Base-by-base conservation (phyloP, 495 filamentous ascomycete genomes). In the Rostrohypoxylon terebratum region DNA sequence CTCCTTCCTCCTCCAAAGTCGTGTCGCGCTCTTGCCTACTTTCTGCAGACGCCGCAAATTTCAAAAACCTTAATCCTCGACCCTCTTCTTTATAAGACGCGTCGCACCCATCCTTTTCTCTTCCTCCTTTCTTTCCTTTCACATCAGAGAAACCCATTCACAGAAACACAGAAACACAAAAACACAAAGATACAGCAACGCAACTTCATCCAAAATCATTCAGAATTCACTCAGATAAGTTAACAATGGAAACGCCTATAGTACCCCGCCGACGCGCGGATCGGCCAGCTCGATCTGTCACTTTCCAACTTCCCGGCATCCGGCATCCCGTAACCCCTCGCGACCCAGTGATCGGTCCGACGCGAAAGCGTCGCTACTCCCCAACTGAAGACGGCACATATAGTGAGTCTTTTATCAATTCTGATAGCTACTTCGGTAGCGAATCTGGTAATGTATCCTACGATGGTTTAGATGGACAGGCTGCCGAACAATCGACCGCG, bases 241-340 rank as follows among this genome's bases (percentile, higher is more conserved):
- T 73, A 55, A 75, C 66, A 54, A 73, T 75, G 71, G 23, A 25
- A 1, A 59, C 33, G 0, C 20, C 13, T 5, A 0, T 4, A 45
- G 31, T 57, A 23, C 10, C 13, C 23, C 31, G 63, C 50, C 34
- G 28, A 38, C n/a, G 45, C 10, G 58, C 57, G 11, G 4, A 21
- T 45, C 65, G 55, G 33, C 42, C 66, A 6, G 64, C 38, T 0
- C 60, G 34, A 69, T 34, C 66, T 13, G 71, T 74, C 8, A 69
- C 66, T 4, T 58, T 74, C 34, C 61, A 69, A 23, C 14, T 74
- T 16, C 66, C 66, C 4, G 23, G 45, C 16, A 18, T 44, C 2
- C 10, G 10, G 11, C 13, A 18, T 8, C 66, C 61, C 42, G 66
- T 70, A 14, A 16, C 38, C 3, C 63, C 66, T 23, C 11, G 20